Evolutionary conservation across 2,329 filamentous ascomycete genomes (phyloP).

Genomic region (Hortaea werneckii): DNA sequence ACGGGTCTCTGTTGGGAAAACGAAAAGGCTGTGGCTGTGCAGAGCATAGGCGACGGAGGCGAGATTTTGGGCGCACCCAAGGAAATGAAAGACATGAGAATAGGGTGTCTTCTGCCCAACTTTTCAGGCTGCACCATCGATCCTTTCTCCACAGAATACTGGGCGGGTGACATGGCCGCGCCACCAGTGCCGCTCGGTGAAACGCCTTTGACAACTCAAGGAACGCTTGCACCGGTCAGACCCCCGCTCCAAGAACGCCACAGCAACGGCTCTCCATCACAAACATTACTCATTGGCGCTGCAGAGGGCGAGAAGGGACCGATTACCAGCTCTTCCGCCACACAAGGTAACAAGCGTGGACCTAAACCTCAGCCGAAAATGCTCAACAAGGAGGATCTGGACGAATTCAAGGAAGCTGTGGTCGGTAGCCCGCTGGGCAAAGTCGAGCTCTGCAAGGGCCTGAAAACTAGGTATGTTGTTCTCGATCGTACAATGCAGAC

Average conservation of each 20-base stretch:
- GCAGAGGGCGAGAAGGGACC: slow-evolving; percentile 24
- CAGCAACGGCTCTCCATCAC: slow-evolving; percentile 17
- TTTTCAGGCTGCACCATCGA: slow-evolving; percentile 53
- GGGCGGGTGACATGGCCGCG: slow-evolving; percentile 39
- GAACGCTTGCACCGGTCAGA: slow-evolving; percentile 15
- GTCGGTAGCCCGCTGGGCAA: slow-evolving; percentile 63
- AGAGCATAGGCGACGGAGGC: slow-evolving; percentile 32
- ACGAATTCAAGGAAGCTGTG: slow-evolving; percentile 61
- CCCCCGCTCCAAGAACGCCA: slow-evolving; percentile 31
- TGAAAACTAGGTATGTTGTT: slow-evolving; percentile 55
- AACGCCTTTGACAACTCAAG: slow-evolving; percentile 5
- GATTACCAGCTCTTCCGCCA: slow-evolving; percentile 20
- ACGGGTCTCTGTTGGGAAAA: slow-evolving; percentile 81
- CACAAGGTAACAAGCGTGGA: slow-evolving; percentile 21
- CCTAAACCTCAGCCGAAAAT: slow-evolving; percentile 30
- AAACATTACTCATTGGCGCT: slow-evolving; percentile 18
- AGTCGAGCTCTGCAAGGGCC: slow-evolving; percentile 59
- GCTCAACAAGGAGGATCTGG: slow-evolving; percentile 51
- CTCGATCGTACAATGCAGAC: neutral
- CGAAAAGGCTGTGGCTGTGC: slow-evolving; percentile 36
- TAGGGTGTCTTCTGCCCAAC: slow-evolving; percentile 20
- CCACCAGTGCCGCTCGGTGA: slow-evolving; percentile 8
- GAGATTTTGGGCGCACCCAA: slow-evolving; percentile 2
- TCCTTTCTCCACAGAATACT: slow-evolving; percentile 75
- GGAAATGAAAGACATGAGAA: slow-evolving; percentile 15